Percentiles rank a stretch among this genome's conserved stretches.
Conservation (phyloP, 2,329 filamentous ascomycete genomes). For the Colletotrichum magnum region DNA sequence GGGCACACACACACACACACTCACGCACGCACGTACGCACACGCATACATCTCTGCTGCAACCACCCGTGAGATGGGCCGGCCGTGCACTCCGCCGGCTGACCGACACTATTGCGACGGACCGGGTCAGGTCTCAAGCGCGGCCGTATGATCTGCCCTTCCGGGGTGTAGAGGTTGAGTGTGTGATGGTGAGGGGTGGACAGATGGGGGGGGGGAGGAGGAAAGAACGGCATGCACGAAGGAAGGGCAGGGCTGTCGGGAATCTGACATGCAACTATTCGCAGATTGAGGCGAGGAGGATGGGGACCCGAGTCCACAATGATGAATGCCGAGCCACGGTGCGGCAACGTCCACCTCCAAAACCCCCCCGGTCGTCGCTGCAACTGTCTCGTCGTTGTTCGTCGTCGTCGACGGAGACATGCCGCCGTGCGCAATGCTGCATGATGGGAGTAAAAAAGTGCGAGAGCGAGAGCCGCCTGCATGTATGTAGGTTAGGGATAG, state of each 20-base stretch:
- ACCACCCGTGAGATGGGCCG: slow-evolving; percentile 33
- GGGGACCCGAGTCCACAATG: slow-evolving; percentile 31
- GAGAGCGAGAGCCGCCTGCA: not conserved
- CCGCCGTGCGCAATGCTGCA: not conserved
- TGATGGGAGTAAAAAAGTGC: slow-evolving; percentile 10
- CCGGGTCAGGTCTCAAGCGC: slow-evolving; percentile 9
- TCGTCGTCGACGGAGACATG: slow-evolving; percentile 1
- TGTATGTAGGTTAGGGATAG: not conserved
- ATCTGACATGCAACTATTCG: slow-evolving; percentile 33
- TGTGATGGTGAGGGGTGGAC: no score
- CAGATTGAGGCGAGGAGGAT: slow-evolving; percentile 31
- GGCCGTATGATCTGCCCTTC: slow-evolving; percentile 6
- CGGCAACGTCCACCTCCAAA: not conserved
- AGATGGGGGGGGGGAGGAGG: no score
- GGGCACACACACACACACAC: not conserved
- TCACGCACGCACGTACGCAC: slow-evolving; percentile 19
- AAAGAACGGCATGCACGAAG: not conserved
- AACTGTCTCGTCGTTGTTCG: not conserved
- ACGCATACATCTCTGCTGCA: slow-evolving; percentile 21
- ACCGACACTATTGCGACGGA: slow-evolving; percentile 28
- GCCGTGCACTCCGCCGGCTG: slow-evolving; percentile 38
- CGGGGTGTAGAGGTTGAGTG: no score
- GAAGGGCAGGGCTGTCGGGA: slow-evolving; percentile 14
- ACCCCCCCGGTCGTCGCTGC: slow-evolving; percentile 6
- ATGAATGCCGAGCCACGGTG: slow-evolving; percentile 34